phyloP scores from a whole-genome alignment of 2,329 filamentous ascomycete species.

The Aspergillus nomiae region DNA sequence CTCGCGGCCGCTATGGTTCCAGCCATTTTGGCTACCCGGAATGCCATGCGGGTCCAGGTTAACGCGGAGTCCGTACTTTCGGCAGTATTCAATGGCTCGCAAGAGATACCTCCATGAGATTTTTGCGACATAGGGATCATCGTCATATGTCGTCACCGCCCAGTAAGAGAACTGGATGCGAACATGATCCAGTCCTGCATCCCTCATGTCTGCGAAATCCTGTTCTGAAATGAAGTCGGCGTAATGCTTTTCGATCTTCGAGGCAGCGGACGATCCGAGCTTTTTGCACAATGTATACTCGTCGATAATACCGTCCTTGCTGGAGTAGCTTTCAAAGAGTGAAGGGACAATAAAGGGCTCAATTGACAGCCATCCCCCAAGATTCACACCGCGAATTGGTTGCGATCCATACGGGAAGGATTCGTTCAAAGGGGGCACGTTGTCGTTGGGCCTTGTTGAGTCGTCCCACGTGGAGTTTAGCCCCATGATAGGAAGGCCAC shows the following conservation, averaged over 20 bases:
- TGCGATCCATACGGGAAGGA: conserved; percentile 75
- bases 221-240: conserved; percentile 81
- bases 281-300: conserved; percentile 78
- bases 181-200: conserved; percentile 93
- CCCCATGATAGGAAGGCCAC: conserved; percentile 88
- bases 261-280: conserved; percentile 67
- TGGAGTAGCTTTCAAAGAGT: conserved; percentile 71
- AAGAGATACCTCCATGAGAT: conserved; percentile 93
- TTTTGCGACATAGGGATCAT: conserved; percentile 83
- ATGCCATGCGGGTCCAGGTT: conserved; percentile 93
- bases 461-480: conserved; percentile 86
- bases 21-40: conserved; percentile 93
- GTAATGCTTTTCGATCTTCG: conserved; percentile 87
- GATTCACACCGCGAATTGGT: conserved; percentile 85
- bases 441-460: conserved; percentile 71
- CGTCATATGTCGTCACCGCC: conserved; percentile 82
- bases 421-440: conserved; percentile 76
- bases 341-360: conserved; percentile 97
- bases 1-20: conserved; percentile 90
- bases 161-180: conserved; percentile 95
- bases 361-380: conserved; percentile 90
- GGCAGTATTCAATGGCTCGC: conserved; percentile 87
- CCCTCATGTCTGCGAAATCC: conserved; percentile 80
- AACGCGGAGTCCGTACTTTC: conserved; percentile 86
- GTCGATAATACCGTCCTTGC: conserved; percentile 70